These are phyloP conservation scores for Aureobasidium sp. DNA, from an alignment of 2,329 filamentous ascomycete genomes.

Conservation along the genomic window DNA sequence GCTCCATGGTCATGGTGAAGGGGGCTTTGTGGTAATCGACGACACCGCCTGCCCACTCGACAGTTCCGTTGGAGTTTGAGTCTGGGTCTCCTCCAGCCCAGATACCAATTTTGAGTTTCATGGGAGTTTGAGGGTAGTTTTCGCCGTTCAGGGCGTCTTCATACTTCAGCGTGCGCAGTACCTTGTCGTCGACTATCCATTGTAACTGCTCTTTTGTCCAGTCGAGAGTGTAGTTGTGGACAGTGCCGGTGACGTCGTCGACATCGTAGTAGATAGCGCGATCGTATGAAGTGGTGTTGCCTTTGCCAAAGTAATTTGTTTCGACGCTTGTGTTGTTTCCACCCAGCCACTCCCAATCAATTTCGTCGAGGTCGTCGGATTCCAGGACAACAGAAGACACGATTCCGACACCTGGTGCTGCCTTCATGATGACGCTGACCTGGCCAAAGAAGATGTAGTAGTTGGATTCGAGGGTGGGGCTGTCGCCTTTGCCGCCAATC, in stretches of 20 bases:
- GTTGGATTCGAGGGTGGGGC: constrained; percentile 68
- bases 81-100: constrained; percentile 88
- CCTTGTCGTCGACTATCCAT: constrained; percentile 62
- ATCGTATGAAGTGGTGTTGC: constrained; percentile 58
- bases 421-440: constrained; percentile 71
- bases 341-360: constrained; percentile 80
- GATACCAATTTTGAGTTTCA: constrained; percentile 60
- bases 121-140: constrained; percentile 74
- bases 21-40: constrained; percentile 30
- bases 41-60: constrained; percentile 33
- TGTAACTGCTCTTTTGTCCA: constrained; percentile 63
- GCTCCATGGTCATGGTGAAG: constrained; percentile 32
- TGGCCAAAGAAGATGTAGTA: constrained; percentile 85
- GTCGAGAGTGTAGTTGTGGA: constrained; percentile 63
- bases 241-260: constrained; percentile 48
- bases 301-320: constrained; percentile 73
- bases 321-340: constrained; percentile 55
- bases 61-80: constrained; percentile 37
- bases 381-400: constrained; percentile 77
- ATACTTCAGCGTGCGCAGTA: constrained; percentile 56
- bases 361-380: constrained; percentile 77
- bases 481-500: constrained; percentile 62
- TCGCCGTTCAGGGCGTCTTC: constrained; percentile 41
- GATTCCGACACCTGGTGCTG: constrained; percentile 66
- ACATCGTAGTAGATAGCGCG: constrained; percentile 58